A percentile compares a stretch with the other conserved stretches of the same genome.
Evolutionary conservation across 2,329 filamentous ascomycete species (phyloP).

Genomic region (Tolypocladium inflatum): DNA sequence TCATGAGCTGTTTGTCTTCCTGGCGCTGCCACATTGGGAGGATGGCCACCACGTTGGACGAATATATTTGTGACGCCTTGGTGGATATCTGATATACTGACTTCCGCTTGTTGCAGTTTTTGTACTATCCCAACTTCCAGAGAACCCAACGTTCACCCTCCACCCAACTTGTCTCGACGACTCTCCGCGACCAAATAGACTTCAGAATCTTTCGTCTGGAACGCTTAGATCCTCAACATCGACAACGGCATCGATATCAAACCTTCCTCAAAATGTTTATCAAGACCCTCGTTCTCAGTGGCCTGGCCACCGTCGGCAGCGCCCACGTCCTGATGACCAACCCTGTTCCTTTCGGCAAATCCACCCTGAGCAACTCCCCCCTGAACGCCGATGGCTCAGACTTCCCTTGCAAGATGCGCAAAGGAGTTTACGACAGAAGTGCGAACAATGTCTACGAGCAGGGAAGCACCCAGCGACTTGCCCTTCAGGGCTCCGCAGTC

Average conservation of each 20-base stretch:
- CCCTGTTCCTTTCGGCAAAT: constrained; percentile 52
- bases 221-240: constrained; percentile 14
- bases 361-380: constrained; percentile 48
- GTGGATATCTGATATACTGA: neutral
- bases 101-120: neutral
- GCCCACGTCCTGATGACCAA: constrained; percentile 69
- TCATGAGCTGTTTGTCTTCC: neutral
- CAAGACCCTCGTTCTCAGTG: constrained; percentile 40
- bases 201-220: constrained; percentile 19
- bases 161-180: constrained; percentile 12
- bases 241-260: constrained; percentile 1
- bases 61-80: neutral
- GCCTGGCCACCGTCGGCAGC: constrained; percentile 48
- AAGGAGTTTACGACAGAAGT: constrained; percentile 32
- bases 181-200: constrained; percentile 9
- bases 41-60: neutral
- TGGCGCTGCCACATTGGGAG: neutral
- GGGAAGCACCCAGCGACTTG: constrained; percentile 35
- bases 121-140: neutral
- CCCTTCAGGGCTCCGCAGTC: constrained; percentile 61
- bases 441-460: constrained; percentile 47
- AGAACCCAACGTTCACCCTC: neutral
- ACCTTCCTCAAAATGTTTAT: constrained; percentile 35
- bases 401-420: constrained; percentile 75
- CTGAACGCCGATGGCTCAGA: constrained; percentile 49